Conservation (phyloP, 225 moss, liverwort and hornwort genomes). For the Sphagnum tenellum region DNA sequence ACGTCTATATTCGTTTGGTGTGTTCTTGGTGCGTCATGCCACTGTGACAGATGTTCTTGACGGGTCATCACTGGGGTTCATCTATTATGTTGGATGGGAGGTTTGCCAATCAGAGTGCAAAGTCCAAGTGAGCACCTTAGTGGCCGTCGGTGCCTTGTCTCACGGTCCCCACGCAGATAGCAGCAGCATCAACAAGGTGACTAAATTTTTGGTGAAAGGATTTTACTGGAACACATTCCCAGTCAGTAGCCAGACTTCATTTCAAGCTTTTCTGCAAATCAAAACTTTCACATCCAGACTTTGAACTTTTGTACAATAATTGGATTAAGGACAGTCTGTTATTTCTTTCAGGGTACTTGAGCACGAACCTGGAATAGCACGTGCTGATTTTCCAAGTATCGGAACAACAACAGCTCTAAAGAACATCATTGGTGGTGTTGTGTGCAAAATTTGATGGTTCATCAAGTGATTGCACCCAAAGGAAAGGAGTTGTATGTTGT, state of each 20-base stretch:
- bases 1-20: neutral
- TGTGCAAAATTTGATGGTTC: slow-evolving; percentile 18
- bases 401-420: slow-evolving; percentile 43
- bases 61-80: slow-evolving; percentile 29
- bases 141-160: slow-evolving; percentile 20
- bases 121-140: slow-evolving; percentile 18
- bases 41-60: too few species aligned
- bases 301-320: neutral
- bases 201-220: slow-evolving; percentile 25
- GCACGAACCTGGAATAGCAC: slow-evolving; percentile 11
- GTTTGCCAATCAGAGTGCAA: slow-evolving; percentile 37
- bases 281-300: neutral
- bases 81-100: slow-evolving; percentile 28
- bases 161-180: slow-evolving; percentile 24
- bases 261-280: neutral
- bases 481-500: slow-evolving; percentile 25
- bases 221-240: slow-evolving; percentile 48
- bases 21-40: slow-evolving; percentile 48
- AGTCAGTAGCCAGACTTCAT: slow-evolving; percentile 9
- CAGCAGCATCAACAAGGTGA: slow-evolving; percentile 14
- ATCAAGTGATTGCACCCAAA: slow-evolving; percentile 28
- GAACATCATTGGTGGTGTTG: slow-evolving; percentile 8
- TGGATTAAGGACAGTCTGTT: neutral
- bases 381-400: slow-evolving; percentile 25
- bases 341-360: neutral